These are phyloP conservation scores for Pseudonitzschia delicatissima DNA, from an alignment of 108 stramenopile genomes.

Conservation along the genomic window DNA sequence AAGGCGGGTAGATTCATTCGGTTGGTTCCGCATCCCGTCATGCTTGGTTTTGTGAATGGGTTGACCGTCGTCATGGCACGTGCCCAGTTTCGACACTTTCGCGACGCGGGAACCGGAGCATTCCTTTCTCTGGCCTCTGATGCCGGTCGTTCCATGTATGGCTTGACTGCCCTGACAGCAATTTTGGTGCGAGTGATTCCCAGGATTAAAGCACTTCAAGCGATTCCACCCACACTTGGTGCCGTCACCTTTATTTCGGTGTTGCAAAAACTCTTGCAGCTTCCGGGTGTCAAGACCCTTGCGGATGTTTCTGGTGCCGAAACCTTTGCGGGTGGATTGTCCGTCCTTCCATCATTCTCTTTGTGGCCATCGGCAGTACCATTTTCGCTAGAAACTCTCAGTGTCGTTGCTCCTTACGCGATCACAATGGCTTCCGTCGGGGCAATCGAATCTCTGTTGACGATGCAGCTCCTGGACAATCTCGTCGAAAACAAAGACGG, in stretches of 20 bases:
- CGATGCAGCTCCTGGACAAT: conserved; percentile 77
- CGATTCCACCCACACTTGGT: conserved; percentile 64
- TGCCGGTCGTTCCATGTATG: conserved; percentile 49
- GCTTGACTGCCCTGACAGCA: conserved; percentile 60
- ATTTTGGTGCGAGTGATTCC: conserved; percentile 61
- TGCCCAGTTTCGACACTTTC: conserved; percentile 82
- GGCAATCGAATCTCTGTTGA: conserved; percentile 65
- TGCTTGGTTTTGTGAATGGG: conserved; percentile 92
- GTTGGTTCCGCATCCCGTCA: conserved; percentile 86
- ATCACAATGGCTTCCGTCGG: conserved; percentile 79
- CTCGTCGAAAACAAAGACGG: conserved; percentile 79
- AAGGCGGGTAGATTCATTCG: conserved; percentile 77
- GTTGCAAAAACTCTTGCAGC: conserved; percentile 37
- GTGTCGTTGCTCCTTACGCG: conserved; percentile 61
- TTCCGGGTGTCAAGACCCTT: conserved; percentile 60
- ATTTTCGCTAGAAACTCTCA: conserved; percentile 47
- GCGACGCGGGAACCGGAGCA: conserved; percentile 31
- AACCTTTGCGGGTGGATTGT: conserved; percentile 68
- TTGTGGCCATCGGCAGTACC: conserved; percentile 52
- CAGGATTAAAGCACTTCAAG: conserved; percentile 35
- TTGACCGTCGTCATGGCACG: conserved; percentile 87
- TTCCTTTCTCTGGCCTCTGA: conserved; percentile 37
- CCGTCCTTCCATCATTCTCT: conserved; percentile 47
- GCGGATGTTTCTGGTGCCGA: conserved; percentile 53
- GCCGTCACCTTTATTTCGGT: conserved; percentile 51